A percentile compares a stretch with the other conserved stretches of the same genome.
Evolutionary conservation across 148 eudicot species (phyloP).

Genomic region (Rhododendron ovatum): DNA sequence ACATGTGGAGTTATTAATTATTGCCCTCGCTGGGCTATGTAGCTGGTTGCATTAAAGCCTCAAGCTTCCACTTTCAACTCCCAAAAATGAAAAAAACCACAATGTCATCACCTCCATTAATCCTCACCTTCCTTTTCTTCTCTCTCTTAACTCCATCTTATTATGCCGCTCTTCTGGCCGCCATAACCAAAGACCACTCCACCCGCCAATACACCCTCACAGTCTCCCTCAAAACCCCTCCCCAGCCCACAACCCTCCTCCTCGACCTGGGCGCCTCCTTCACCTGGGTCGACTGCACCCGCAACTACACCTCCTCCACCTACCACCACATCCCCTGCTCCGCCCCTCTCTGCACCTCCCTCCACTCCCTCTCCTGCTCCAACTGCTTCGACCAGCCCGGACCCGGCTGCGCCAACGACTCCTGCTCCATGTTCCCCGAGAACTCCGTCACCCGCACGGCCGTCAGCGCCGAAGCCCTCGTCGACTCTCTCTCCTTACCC

Average conservation of each 20-base stretch:
- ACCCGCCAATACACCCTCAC: conserved; percentile 20
- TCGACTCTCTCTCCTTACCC: conserved; percentile 21
- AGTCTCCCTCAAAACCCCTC: conserved; percentile 27
- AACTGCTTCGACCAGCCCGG: conserved; percentile 16
- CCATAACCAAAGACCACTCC: conserved; percentile 24
- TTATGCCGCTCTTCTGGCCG: conserved; percentile 22
- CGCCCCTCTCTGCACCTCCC: conserved; percentile 29
- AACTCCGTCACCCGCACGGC: conserved; percentile 13
- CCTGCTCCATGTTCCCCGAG: conserved; percentile 16
- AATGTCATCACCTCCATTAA: not conserved
- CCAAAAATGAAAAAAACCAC: not conserved
- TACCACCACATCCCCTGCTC: conserved; percentile 24
- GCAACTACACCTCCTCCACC: conserved; percentile 19
- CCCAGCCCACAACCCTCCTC: conserved; percentile 17
- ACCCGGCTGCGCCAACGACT: conserved; percentile 21
- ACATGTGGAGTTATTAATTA: too few relatives aligned
- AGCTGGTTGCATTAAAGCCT: not conserved
- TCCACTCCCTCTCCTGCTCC: conserved; percentile 16
- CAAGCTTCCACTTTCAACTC: not conserved
- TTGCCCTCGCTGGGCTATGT: not conserved
- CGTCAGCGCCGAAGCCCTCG: conserved; percentile 12
- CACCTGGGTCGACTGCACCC: conserved; percentile 28
- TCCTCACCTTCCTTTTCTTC: not conserved
- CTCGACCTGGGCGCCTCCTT: conserved; percentile 32
- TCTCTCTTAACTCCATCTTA: not conserved